Base-by-base conservation (phyloP, 1,139 yeast genomes). In the Candida dubliniensis region DNA sequence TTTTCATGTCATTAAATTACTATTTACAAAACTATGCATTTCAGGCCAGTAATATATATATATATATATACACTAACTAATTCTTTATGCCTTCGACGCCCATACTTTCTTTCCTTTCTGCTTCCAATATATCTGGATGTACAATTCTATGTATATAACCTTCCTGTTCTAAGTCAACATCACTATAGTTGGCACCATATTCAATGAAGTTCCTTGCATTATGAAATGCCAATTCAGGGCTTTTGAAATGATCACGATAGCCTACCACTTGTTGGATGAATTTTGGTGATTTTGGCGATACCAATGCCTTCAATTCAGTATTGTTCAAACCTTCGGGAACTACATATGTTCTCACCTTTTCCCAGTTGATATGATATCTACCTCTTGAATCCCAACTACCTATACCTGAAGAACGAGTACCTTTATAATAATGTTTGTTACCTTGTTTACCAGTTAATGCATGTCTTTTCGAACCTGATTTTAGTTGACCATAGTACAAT, bases 401-500 rank as follows among this genome's bases (percentile, higher is more conserved):
- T 50, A 89, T 81, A 65, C 98, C 97, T 1, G 96, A 79, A 5
- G 99, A 88, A 49, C 98, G 80, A 15, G 98, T 93, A 71, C 99
- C 99, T 64, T 91, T 93, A 69, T 95, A 93, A 69, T 77, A 88
- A 58, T 87, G 84, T 73, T 91, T 90, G 69, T 91, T 93, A 58
- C 99, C 98, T 62, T 89, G 93, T 60, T 93, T 93, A 30, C 96
- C 85, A 26, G 96, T 87, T 55, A 91, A 71, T 3, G 96, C 79
- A 60, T 85, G 82, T 71, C 99, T 82, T 61, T 85, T 88, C 54
- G 90, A 83, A 45, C 97, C 97, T 11, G 82, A 61, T 60, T 87
- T 89, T 31, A 84, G 69, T 39, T 71, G 58, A 42, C 96, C 96
- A 61, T 90, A 90, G 75, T 87, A 90, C 32, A 88, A 73, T 35